Evolutionary conservation across 768 basidiomycete genomes (phyloP).

Genomic region (Kwoniella europaea): DNA sequence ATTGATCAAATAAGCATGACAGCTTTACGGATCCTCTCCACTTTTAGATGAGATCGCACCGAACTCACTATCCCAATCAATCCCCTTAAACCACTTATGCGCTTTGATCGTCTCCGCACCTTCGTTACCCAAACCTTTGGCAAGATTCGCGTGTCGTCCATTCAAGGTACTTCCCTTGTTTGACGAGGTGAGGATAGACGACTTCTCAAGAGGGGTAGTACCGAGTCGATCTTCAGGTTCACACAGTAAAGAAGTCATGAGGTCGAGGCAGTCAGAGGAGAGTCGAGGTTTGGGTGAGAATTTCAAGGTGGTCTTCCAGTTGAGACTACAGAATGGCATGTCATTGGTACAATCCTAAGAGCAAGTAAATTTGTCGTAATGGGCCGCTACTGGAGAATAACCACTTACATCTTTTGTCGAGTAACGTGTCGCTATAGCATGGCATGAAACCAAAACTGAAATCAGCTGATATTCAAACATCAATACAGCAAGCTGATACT

Average conservation of each 20-base stretch:
- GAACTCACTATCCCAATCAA: constrained; percentile 74
- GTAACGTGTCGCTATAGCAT: constrained; percentile 75
- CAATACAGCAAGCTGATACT: constrained; percentile 45
- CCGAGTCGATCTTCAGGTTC: constrained; percentile 90
- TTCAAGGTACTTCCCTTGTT: constrained; percentile 13
- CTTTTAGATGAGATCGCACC: neutral
- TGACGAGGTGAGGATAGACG: constrained; percentile 59
- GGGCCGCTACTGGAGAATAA: neutral
- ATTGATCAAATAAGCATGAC: neutral
- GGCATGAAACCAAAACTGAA: constrained; percentile 11
- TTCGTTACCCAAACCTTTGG: constrained; percentile 61
- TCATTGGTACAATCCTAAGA: too few relatives aligned
- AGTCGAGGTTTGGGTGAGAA: constrained; percentile 84
- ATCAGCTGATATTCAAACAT: neutral
- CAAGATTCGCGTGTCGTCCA: constrained; percentile 1
- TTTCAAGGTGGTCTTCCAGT: constrained; percentile 86
- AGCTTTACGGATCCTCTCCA: neutral
- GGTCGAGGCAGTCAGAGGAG: constrained; percentile 81
- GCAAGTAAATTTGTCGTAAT: too few relatives aligned
- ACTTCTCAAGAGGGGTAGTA: constrained; percentile 28
- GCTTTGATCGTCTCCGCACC: constrained; percentile 89
- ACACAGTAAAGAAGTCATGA: constrained; percentile 88
- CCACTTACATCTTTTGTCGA: constrained; percentile 78
- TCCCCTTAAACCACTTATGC: constrained; percentile 87
- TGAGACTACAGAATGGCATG: constrained; percentile 61